Conservation (phyloP, 2,329 filamentous ascomycete genomes). For the Ascomycota sp. region DNA sequence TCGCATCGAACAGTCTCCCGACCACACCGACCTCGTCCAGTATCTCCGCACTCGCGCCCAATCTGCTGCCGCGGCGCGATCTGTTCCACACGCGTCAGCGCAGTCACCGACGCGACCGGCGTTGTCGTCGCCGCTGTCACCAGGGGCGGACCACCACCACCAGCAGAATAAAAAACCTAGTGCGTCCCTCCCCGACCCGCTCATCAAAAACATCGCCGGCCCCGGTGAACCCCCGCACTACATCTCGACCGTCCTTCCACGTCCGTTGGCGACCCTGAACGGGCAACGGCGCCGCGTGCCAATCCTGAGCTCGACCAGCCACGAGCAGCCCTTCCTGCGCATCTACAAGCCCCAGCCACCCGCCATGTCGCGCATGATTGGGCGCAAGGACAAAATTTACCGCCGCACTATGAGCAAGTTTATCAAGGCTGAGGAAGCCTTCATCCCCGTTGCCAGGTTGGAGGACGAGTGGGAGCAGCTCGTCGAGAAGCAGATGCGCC, state of each 20-base stretch:
- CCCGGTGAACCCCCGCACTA: conserved; percentile 24
- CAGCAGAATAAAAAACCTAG: too few species aligned
- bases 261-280: conserved; percentile 23
- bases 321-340: conserved; percentile 43
- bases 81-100: too few species aligned
- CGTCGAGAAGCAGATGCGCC: conserved; percentile 10
- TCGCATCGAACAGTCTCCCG: conserved; percentile 14
- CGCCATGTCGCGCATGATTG: conserved; percentile 35
- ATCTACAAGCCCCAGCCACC: conserved; percentile 43
- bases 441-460: conserved; percentile 8
- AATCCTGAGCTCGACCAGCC: conserved; percentile 27
- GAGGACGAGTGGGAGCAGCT: conserved; percentile 30
- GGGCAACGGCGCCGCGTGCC: conserved; percentile 26
- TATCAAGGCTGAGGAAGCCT: conserved; percentile 18
- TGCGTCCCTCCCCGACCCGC: conserved; percentile 9
- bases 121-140: too few species aligned
- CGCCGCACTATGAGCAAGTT: conserved; percentile 18
- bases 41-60: conserved; percentile 16
- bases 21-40: conserved; percentile 19
- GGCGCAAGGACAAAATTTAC: conserved; percentile 25
- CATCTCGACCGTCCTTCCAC: conserved; percentile 22
- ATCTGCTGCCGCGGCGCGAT: conserved; percentile 6
- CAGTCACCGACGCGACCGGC: too few species aligned
- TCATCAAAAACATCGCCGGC: conserved; percentile 13
- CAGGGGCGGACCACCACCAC: conserved; percentile 1